phyloP scores from a whole-genome alignment of 371 early-diverging fungal genomes.

The Massospora cicadina region DNA sequence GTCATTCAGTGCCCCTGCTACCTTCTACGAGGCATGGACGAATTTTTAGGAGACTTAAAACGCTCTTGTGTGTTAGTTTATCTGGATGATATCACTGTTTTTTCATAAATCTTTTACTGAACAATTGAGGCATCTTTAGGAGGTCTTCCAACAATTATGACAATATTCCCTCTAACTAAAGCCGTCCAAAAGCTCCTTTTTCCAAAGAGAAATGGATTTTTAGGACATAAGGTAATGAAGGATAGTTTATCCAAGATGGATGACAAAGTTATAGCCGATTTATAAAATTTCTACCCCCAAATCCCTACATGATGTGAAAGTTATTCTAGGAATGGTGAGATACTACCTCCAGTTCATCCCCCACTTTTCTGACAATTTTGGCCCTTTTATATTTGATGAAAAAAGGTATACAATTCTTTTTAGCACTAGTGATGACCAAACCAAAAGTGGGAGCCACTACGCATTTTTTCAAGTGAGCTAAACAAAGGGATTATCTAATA shows the following conservation, averaged over 20 bases:
- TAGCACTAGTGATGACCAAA: no score
- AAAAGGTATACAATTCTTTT: no score
- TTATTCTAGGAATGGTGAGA: constrained; percentile 19
- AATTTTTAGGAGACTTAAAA: neutral
- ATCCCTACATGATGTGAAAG: constrained; percentile 20
- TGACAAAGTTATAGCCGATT: constrained; percentile 12
- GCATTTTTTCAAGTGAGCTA: no score
- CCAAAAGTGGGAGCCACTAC: no score
- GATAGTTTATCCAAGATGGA: constrained; percentile 12
- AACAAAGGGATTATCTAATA: no score
- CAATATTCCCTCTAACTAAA: neutral
- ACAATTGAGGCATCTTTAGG: constrained; percentile 8
- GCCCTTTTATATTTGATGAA: no score
- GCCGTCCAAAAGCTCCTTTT: neutral
- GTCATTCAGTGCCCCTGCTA: neutral
- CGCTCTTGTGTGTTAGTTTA: constrained; percentile 13
- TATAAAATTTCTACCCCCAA: constrained; percentile 11
- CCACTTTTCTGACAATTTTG: constrained; percentile 17
- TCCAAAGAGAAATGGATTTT: neutral
- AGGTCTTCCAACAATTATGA: neutral
- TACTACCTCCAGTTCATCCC: constrained; percentile 21
- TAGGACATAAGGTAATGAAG: constrained; percentile 4
- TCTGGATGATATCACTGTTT: constrained; percentile 19
- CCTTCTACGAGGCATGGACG: neutral
- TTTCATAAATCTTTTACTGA: neutral